Conservation (phyloP, 371 early-diverging fungal genomes). For the Amoeboaphelidium protococcarum region DNA sequence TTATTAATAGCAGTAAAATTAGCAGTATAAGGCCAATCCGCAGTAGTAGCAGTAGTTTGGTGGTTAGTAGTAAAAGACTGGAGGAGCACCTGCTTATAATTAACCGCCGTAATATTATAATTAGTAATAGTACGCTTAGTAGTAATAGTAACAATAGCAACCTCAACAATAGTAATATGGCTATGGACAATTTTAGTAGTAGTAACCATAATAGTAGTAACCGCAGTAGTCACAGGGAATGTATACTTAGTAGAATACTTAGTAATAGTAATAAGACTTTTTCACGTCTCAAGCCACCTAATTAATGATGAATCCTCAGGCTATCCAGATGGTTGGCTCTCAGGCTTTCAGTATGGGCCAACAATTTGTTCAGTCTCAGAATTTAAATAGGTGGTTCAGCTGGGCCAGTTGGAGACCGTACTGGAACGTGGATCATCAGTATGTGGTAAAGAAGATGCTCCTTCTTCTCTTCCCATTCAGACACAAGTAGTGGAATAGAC, state of each 20-base stretch:
- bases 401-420: slow-evolving; percentile 64
- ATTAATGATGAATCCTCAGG: background rate
- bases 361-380: background rate
- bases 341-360: background rate
- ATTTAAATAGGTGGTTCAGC: slow-evolving; percentile 30
- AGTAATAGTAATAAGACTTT: slow-evolving; percentile 7
- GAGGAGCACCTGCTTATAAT: too few species aligned
- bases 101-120: too few species aligned
- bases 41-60: too few species aligned
- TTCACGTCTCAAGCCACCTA: slow-evolving; percentile 3
- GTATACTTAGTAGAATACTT: slow-evolving; percentile 5
- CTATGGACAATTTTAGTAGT: slow-evolving; percentile 3
- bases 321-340: background rate
- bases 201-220: slow-evolving; percentile 1
- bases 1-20: too few species aligned
- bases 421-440: slow-evolving; percentile 85
- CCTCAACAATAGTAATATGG: slow-evolving; percentile 13
- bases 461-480: slow-evolving; percentile 84
- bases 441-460: slow-evolving; percentile 63
- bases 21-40: too few species aligned
- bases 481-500: slow-evolving; percentile 60
- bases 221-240: slow-evolving; percentile 1
- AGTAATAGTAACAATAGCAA: slow-evolving; percentile 8
- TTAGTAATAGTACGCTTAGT: too few species aligned
- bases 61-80: too few species aligned